A percentile compares a stretch with the other conserved stretches of the same genome.
Evolutionary conservation across 1,139 yeast species (phyloP).

Genomic region (Torulaspora globosa): DNA sequence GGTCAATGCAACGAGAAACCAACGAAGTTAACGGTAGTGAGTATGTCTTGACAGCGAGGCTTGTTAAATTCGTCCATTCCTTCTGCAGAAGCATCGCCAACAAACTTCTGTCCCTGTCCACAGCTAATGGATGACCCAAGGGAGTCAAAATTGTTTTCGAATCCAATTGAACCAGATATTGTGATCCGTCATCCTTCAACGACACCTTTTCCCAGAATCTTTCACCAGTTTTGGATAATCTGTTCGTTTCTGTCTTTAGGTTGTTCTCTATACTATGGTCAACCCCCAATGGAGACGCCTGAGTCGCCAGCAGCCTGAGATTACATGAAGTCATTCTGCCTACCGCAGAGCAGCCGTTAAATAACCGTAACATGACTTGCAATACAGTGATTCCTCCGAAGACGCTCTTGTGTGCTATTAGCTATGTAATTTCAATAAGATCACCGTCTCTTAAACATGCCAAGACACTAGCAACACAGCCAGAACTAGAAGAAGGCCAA

Average conservation of each 20-base stretch:
- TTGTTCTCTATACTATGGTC: slow-evolving; percentile 52
- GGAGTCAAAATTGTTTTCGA: slow-evolving; percentile 80
- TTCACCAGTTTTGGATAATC: slow-evolving; percentile 63
- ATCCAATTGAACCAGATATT: slow-evolving; percentile 62
- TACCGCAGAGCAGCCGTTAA: slow-evolving; percentile 1
- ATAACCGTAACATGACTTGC: slow-evolving; percentile 5
- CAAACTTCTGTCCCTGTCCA: slow-evolving; percentile 57
- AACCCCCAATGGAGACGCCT: slow-evolving; percentile 30
- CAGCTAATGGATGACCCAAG: slow-evolving; percentile 60
- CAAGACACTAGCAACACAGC: neutral
- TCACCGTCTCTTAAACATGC: neutral
- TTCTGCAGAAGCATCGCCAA: slow-evolving; percentile 75
- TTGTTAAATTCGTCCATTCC: slow-evolving; percentile 82
- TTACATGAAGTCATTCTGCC: slow-evolving; percentile 1
- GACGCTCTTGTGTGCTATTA: neutral
- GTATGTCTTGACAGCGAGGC: slow-evolving; percentile 69
- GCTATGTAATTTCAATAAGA: slow-evolving; percentile 1
- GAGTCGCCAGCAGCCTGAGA: slow-evolving; percentile 8
- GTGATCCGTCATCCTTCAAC: slow-evolving; percentile 38
- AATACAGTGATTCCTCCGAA: neutral
- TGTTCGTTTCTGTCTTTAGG: slow-evolving; percentile 58
- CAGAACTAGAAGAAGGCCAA: neutral
- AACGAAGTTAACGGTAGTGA: slow-evolving; percentile 83
- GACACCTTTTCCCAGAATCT: slow-evolving; percentile 85
- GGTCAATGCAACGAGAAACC: slow-evolving; percentile 80